Conservation (phyloP, 106 monocot species). For the Alisma plantagoaquatica region DNA sequence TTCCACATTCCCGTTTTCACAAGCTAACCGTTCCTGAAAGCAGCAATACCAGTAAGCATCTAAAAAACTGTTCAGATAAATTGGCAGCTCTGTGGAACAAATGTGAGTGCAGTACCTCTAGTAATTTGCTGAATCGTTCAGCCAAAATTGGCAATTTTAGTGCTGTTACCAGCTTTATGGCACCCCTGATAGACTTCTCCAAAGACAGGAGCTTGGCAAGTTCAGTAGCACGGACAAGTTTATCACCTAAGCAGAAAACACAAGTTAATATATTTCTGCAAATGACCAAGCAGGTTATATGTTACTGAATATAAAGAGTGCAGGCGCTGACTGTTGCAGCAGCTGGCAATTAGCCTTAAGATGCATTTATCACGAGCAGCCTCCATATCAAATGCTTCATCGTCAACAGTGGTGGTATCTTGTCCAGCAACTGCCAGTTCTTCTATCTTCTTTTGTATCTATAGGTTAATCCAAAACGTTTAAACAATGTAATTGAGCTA, state of each 20-base stretch:
- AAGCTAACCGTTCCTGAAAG: slow-evolving; percentile 55
- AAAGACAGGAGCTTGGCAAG: slow-evolving; percentile 63
- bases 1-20: slow-evolving; percentile 8
- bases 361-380: slow-evolving; percentile 75
- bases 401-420: slow-evolving; percentile 48
- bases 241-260: slow-evolving; percentile 56
- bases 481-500: not conserved
- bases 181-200: slow-evolving; percentile 82
- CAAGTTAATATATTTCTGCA: slow-evolving; percentile 1
- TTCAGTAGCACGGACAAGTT: slow-evolving; percentile 85
- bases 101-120: slow-evolving; percentile 41
- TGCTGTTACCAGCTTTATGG: slow-evolving; percentile 74
- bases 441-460: slow-evolving; percentile 73
- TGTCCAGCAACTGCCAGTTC: slow-evolving; percentile 31
- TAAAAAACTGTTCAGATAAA: too few species aligned
- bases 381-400: slow-evolving; percentile 74
- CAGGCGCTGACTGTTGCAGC: slow-evolving; percentile 71
- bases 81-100: not conserved
- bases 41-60: not conserved
- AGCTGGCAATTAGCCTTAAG: slow-evolving; percentile 81
- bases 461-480: slow-evolving; percentile 11
- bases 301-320: not conserved
- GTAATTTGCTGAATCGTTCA: slow-evolving; percentile 60
- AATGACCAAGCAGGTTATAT: not conserved
- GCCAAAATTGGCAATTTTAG: slow-evolving; percentile 80